These are phyloP conservation scores for Phytophthora sp. DNA, from an alignment of 352 stramenopile genomes.

Conservation along the genomic window DNA sequence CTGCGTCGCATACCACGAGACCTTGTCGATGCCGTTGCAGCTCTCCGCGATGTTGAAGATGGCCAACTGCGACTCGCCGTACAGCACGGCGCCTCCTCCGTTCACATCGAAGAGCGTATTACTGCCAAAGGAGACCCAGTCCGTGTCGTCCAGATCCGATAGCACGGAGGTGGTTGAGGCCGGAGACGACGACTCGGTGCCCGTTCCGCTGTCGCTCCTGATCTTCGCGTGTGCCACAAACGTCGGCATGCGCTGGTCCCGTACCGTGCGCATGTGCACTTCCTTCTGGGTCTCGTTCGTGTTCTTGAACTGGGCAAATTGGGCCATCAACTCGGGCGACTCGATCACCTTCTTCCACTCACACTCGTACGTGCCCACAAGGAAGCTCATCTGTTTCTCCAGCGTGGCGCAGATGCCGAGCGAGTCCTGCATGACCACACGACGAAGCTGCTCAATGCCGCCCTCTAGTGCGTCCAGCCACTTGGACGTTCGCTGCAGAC, in stretches of 20 bases:
- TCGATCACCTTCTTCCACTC: constrained; percentile 94
- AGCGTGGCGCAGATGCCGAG: constrained; percentile 84
- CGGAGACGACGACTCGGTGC: constrained; percentile 40
- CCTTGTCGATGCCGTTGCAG: constrained; percentile 63
- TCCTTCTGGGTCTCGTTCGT: constrained; percentile 75
- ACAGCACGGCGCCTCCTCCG: constrained; percentile 86
- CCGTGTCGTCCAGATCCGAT: constrained; percentile 26
- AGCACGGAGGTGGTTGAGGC: constrained; percentile 41
- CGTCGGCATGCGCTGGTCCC: constrained; percentile 86
- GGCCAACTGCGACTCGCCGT: constrained; percentile 90
- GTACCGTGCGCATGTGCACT: constrained; percentile 67
- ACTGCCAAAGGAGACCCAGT: constrained; percentile 84
- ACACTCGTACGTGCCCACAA: constrained; percentile 94
- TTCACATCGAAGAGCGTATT: constrained; percentile 81
- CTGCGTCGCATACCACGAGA: constrained; percentile 92
- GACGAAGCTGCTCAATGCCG: constrained; percentile 57
- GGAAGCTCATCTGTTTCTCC: constrained; percentile 85
- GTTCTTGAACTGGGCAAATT: constrained; percentile 94
- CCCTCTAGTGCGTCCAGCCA: constrained; percentile 89
- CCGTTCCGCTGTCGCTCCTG: constrained; percentile 60
- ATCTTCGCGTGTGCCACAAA: constrained; percentile 49
- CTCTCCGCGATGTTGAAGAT: constrained; percentile 88
- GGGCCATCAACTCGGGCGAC: constrained; percentile 70
- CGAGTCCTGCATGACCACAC: constrained; percentile 89
- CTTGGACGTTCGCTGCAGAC: constrained; percentile 80